phyloP scores from a whole-genome alignment of 306 rosid genomes.

The Quercus robur region DNA sequence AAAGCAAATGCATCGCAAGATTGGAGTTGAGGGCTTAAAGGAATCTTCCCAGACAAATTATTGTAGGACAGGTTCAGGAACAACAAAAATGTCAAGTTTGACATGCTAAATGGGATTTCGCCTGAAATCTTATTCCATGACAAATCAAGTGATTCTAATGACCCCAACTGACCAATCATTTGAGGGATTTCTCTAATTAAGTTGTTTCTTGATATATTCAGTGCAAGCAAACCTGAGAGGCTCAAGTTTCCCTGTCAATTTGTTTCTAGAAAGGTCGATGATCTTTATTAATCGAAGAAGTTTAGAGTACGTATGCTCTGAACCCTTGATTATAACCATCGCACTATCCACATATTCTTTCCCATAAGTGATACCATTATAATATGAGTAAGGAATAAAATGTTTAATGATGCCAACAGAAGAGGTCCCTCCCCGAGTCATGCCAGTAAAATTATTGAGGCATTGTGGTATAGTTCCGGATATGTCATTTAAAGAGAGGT shows the following conservation, averaged over 20 bases:
- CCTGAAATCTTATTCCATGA: neutral
- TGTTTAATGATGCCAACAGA: neutral
- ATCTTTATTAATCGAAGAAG: rapidly evolving
- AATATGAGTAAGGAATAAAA: neutral
- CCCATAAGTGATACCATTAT: neutral
- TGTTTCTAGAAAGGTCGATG: too few species aligned
- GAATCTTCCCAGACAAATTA: too few species aligned
- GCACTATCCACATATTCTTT: neutral
- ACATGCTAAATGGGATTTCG: neutral
- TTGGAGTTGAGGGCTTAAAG: neutral
- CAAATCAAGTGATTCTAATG: neutral
- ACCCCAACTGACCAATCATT: neutral
- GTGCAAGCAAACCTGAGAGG: too few species aligned
- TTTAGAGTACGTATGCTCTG: too few species aligned
- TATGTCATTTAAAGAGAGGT: constrained; percentile 13
- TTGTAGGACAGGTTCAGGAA: too few species aligned
- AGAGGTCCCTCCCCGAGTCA: neutral
- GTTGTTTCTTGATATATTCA: too few species aligned
- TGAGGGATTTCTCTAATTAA: neutral
- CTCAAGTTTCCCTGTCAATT: too few species aligned
- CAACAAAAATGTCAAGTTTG: rapidly evolving
- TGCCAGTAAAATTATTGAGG: neutral
- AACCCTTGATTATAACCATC: too few species aligned
- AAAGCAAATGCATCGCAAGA: neutral
- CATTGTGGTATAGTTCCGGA: neutral